Evolutionary conservation across 306 rosid species (phyloP), one percentile per base, ranked within the genome.

Genomic region (Adenanthera pavonina): DNA sequence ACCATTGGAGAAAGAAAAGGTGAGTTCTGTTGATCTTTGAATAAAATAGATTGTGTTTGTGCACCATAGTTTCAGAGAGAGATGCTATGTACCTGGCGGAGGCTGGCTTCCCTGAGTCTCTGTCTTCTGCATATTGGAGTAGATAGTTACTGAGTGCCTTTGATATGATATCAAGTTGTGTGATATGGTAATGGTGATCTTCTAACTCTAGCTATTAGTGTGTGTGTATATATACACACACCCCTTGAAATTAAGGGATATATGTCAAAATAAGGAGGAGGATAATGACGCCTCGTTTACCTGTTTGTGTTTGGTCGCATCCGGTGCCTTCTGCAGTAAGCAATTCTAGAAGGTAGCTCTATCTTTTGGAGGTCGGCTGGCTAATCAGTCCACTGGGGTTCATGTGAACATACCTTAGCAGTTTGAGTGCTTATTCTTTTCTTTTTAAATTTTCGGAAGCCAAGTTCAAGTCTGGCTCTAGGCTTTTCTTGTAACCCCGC

Each of bases 101-200:
- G 90, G 95, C 71, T 88, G 88, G 86, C 75, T 89, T 59, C 57
- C 83, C 8, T 81, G 86, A 4, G 81, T 62, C 81, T 84, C 86
- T 81, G 83, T 56, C 56, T 88, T 84, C 85, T 87, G 78, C 97
- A 90, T 92, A 8, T 83, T 83, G 86, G 36, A 78, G 68, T 54
- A 65, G 79, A 43, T 64, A 65, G 78, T 4, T 38, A 34, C n/a
- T 69, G 62, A 72, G 34, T 72, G 13, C 61, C 61, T 48, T 75
- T 33, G 78, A 44, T 80, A 61, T 44, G 48, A 47, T 34, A 20
- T 74, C 59, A 54, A 83, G 49, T 41, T 73, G 2, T 77, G 69
- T 49, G 65, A 80, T 69, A 25, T 7, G 41, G 75, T 66, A 62
- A 70, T 77, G 53, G 4, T 65, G 54, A 68, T 85, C 74, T 70